phyloP scores from a whole-genome alignment of 352 stramenopile genomes.

The Thraustochytrium striatum region DNA sequence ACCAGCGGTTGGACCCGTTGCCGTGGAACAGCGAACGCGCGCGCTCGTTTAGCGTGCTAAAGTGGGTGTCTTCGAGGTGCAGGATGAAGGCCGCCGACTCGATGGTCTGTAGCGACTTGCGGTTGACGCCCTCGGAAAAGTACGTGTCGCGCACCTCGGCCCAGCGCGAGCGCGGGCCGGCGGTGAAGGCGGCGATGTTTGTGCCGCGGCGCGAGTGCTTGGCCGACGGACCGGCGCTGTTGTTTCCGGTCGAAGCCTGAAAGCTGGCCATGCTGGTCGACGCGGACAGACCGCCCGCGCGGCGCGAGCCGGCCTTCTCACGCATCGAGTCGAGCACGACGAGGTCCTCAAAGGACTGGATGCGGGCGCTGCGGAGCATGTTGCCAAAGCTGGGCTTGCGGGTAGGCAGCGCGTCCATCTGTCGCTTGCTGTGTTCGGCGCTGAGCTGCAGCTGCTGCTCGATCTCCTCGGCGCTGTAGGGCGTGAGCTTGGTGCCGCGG shows the following conservation, averaged over 20 bases:
- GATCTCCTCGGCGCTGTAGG: constrained; percentile 40
- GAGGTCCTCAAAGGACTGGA: constrained; percentile 48
- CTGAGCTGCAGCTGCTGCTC: constrained; percentile 47
- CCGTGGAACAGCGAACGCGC: constrained; percentile 69
- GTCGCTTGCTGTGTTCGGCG: not conserved
- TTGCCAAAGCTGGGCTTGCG: no score
- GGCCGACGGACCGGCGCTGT: constrained; percentile 6
- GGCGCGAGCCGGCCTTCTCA: not conserved
- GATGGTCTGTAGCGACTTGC: constrained; percentile 83
- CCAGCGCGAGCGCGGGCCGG: constrained; percentile 73
- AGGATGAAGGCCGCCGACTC: constrained; percentile 88
- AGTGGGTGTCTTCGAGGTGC: constrained; percentile 76
- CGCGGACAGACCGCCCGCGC: not conserved
- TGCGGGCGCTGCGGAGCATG: constrained; percentile 12
- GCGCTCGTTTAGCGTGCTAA: constrained; percentile 49
- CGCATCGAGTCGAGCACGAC: constrained; percentile 30
- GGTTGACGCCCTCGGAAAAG: constrained; percentile 77
- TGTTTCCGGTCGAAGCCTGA: constrained; percentile 65
- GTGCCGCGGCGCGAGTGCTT: constrained; percentile 47
- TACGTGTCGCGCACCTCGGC: constrained; percentile 77
- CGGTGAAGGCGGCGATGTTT: constrained; percentile 69
- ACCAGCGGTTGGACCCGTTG: constrained; percentile 91
- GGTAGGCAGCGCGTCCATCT: not conserved
- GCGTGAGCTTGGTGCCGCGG: constrained; percentile 45
- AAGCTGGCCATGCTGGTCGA: constrained; percentile 50